Evolutionary conservation across 1,139 yeast species (phyloP), one percentile per base, ranked within the genome.

Genomic region (Magnusiomyces sp.): DNA sequence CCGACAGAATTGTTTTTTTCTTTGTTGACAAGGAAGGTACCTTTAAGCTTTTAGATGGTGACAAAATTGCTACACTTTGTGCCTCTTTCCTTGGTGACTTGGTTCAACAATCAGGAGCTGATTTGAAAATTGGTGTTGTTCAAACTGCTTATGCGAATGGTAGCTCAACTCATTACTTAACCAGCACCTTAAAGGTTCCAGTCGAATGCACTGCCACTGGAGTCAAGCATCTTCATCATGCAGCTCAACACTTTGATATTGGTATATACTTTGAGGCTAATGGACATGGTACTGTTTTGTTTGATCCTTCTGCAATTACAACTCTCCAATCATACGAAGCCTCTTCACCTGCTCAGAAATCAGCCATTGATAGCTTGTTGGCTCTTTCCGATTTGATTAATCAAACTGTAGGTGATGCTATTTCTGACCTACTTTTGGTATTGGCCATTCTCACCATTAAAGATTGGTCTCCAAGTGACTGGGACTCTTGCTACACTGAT

Each of bases 81-180:
- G 95, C 96, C 0, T 73, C 75, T 48, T 84, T 80, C 64, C 73
- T 88, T 60, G 73, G 75, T 47, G 70, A 80, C 27, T 69, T 83
- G 50, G 69, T 82, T 33, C 66, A 66, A 43, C 64, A 68, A 45
- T 66, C 66, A 16, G 64, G 61, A 36, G 55, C 62, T 23, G 56
- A 56, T 13, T 58, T 76, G 29, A 55, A 64, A 61, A 71, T 92
- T 51, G 98, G 97, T 5, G 94, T 90, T 7, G 89, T 92, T 27
- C 99, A 92, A 71, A 92, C 98, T 1, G 98, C 98, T 0, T 92
- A 92, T 63, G 98, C 98, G 48, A 92, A 92, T 65, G 98, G 98
- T 2, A 79, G 86, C 9, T 86, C 97, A 0, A 87, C 97, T 0
- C 71, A 75, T 42, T 92, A 80, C 62, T 72, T 92, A 40, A 74